Percentiles rank a stretch among this genome's conserved stretches.
Conservation (phyloP, 768 basidiomycete species). For the Boletus barrowsii region DNA sequence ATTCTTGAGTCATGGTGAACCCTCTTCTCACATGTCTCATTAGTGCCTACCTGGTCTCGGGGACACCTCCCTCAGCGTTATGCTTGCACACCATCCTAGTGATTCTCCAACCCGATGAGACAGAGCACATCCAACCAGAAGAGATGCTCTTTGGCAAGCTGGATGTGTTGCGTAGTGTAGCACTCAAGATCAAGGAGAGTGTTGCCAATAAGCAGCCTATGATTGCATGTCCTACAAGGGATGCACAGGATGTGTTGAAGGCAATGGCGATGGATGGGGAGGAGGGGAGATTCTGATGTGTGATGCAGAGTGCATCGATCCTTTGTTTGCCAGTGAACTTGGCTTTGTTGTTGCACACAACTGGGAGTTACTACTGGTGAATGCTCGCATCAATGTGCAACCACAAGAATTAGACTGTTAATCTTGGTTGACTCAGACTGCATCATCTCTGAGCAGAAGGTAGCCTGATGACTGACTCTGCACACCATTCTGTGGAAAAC, state of each 20-base stretch:
- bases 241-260: constrained; percentile 71
- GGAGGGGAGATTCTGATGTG: constrained; percentile 28
- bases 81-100: constrained; percentile 60
- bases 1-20: background rate
- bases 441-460: too few species aligned
- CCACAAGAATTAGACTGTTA: too few species aligned
- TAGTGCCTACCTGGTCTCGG: constrained; percentile 61
- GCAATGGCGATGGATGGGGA: constrained; percentile 23
- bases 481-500: too few species aligned
- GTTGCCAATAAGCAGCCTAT: constrained; percentile 65
- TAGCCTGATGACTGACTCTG: too few species aligned
- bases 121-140: constrained; percentile 8
- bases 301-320: too few species aligned
- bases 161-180: constrained; percentile 56
- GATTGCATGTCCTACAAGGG: constrained; percentile 76
- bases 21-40: constrained; percentile 4
- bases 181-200: constrained; percentile 71
- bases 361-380: too few species aligned
- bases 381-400: too few species aligned
- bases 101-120: constrained; percentile 48
- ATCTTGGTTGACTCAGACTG: too few species aligned
- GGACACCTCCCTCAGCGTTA: constrained; percentile 64
- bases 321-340: too few species aligned
- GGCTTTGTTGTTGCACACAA: too few species aligned
- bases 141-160: constrained; percentile 64